Evolutionary conservation across 208 protist genomes (phyloP).

Genomic region (Acanthamoeba divionensis): DNA sequence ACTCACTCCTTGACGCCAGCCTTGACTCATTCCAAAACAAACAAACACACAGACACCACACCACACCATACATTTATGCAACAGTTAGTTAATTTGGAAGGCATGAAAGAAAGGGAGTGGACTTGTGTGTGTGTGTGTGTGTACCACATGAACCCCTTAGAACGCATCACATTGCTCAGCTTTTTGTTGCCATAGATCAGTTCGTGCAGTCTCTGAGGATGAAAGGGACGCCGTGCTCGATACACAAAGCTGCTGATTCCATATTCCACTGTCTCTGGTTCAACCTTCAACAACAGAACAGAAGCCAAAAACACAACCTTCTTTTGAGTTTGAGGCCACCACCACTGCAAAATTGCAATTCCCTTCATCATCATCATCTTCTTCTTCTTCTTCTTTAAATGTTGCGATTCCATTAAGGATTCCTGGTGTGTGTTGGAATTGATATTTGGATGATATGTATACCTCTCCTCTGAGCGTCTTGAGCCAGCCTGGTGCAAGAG

Average conservation of each 20-base stretch:
- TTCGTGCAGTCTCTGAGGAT: constrained; percentile 70
- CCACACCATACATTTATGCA: no score
- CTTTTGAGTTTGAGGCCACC: constrained; percentile 75
- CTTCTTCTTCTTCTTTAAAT: no score
- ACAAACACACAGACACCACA: no score
- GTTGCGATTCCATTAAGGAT: no score
- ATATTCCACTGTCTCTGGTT: neutral
- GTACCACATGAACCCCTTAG: constrained; percentile 43
- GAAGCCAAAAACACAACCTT: constrained; percentile 58
- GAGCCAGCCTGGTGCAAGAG: neutral
- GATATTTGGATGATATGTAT: no score
- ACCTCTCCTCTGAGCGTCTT: neutral
- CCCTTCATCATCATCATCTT: no score
- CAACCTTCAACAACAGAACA: neutral
- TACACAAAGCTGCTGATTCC: constrained; percentile 80
- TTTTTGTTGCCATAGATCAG: neutral
- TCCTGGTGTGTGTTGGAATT: no score
- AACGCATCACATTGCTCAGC: neutral
- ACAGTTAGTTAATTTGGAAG: neutral
- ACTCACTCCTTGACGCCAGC: neutral
- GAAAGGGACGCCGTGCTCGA: constrained; percentile 69
- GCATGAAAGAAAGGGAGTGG: no score
- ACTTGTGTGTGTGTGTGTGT: neutral
- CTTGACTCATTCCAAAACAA: no score
- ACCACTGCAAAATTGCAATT: no score